phyloP scores from a whole-genome alignment of 305 asterid genomes.

The Fraxinus sp. region DNA sequence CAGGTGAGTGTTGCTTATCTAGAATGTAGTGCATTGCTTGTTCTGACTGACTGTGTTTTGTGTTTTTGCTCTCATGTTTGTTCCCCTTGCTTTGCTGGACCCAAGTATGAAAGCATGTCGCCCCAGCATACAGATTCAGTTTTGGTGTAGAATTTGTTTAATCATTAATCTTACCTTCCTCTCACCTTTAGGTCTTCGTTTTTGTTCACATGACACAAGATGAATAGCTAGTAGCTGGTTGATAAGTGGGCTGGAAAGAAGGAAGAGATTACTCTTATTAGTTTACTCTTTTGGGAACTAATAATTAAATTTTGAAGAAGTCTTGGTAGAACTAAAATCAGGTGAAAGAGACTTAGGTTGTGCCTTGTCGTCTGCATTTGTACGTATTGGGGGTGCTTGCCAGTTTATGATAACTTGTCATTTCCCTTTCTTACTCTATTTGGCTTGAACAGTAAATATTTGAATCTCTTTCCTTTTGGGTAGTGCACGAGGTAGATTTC shows the following conservation, averaged over 20 bases:
- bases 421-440: background rate
- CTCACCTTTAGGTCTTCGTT: background rate
- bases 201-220: background rate
- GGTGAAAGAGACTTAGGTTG: background rate
- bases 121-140: background rate
- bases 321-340: background rate
- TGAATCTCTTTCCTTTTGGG: background rate
- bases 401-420: background rate
- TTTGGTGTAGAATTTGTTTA: background rate
- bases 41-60: constrained; percentile 18
- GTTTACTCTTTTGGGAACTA: background rate
- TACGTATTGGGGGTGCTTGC: background rate
- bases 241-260: background rate
- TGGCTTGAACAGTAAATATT: background rate
- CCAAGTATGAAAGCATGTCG: background rate
- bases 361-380: background rate
- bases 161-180: background rate
- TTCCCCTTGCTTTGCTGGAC: constrained; percentile 14
- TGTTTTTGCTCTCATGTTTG: constrained; percentile 25
- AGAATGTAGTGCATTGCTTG: constrained; percentile 15
- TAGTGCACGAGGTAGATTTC: background rate
- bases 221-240: background rate
- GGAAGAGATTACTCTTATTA: background rate
- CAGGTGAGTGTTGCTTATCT: constrained; percentile 93
- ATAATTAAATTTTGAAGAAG: background rate